Percentiles rank a stretch among this genome's conserved stretches.
These are phyloP conservation scores for Penicillium sp. DNA, from an alignment of 2,329 filamentous ascomycete genomes.

Conservation along the genomic window DNA sequence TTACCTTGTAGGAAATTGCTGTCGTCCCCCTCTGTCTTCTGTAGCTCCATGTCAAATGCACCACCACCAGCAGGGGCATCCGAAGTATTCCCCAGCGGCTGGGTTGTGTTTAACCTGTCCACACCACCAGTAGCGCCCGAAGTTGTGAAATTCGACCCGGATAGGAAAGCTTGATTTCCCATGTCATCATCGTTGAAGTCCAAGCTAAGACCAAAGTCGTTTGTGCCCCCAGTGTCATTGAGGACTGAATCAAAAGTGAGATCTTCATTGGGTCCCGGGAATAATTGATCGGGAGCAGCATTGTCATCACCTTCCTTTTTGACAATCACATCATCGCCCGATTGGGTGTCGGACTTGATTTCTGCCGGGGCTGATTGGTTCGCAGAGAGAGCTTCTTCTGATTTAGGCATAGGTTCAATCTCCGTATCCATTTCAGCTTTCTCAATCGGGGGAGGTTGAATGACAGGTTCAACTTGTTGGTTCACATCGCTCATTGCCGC, in stretches of 20 bases:
- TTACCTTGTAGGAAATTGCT: constrained; percentile 21
- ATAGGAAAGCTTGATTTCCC: constrained; percentile 39
- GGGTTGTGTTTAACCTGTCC: constrained; percentile 10
- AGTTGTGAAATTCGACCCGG: constrained; percentile 31
- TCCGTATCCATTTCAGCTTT: constrained; percentile 17
- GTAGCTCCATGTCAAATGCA: constrained; percentile 39
- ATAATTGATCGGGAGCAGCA: constrained; percentile 22
- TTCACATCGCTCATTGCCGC: constrained; percentile 29
- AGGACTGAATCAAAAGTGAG: constrained; percentile 44
- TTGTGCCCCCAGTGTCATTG: constrained; percentile 31
- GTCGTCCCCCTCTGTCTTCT: constrained; percentile 23
- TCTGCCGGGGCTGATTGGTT: constrained; percentile 16
- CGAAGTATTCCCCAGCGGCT: constrained; percentile 21
- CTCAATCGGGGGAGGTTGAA: constrained; percentile 14
- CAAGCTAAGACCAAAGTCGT: constrained; percentile 40
- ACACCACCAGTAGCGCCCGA: constrained; percentile 15
- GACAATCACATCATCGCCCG: constrained; percentile 13
- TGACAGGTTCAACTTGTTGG: constrained; percentile 15
- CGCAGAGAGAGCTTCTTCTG: constrained; percentile 9
- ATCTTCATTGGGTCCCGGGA: constrained; percentile 30
- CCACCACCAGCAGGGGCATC: constrained; percentile 29
- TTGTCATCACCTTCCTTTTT: constrained; percentile 25
- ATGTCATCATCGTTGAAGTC: constrained; percentile 41
- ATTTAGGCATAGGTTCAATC: constrained; percentile 17
- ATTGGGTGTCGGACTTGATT: constrained; percentile 6